A percentile compares a stretch with the other conserved stretches of the same genome.
These are phyloP conservation scores for Ganoderma lucidum DNA, from an alignment of 1,284 basidiomycete genomes.

Conservation along the genomic window DNA sequence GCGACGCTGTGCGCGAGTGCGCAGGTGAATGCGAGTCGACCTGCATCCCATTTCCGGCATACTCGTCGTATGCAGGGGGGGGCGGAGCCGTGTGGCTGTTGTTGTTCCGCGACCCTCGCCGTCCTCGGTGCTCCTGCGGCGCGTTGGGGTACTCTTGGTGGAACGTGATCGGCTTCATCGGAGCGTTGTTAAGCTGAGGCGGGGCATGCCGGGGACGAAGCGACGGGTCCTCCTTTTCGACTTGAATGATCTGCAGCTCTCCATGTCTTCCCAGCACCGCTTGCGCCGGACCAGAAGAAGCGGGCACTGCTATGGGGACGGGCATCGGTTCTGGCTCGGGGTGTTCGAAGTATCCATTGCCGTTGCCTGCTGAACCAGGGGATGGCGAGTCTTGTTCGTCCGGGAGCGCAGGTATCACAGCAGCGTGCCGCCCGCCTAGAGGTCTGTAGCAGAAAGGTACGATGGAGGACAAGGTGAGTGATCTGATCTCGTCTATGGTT, in stretches of 20 bases:
- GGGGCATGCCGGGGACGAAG: slow-evolving; percentile 30
- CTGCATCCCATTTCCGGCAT: slow-evolving; percentile 18
- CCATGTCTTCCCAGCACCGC: slow-evolving; percentile 24
- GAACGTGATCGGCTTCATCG: slow-evolving; percentile 41
- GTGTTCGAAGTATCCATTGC: slow-evolving; percentile 27
- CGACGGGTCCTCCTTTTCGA: slow-evolving; percentile 35
- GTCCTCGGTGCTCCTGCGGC: slow-evolving; percentile 29
- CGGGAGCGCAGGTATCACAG: slow-evolving; percentile 77
- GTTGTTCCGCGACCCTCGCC: slow-evolving; percentile 33
- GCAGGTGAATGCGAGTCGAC: slow-evolving; percentile 31
- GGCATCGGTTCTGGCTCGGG: slow-evolving; percentile 9
- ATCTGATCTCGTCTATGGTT: slow-evolving; percentile 16
- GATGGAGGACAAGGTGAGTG: slow-evolving; percentile 24
- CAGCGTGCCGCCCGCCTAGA: slow-evolving; percentile 78
- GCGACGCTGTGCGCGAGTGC: slow-evolving; percentile 33
- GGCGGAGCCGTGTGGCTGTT: slow-evolving; percentile 28
- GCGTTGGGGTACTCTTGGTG: slow-evolving; percentile 41
- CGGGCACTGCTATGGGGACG: slow-evolving; percentile 6
- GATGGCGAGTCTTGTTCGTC: slow-evolving; percentile 65
- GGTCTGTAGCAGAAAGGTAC: slow-evolving; percentile 51
- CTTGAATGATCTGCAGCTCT: slow-evolving; percentile 42
- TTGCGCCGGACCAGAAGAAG: slow-evolving; percentile 21
- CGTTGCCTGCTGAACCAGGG: slow-evolving; percentile 17
- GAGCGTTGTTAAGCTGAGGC: slow-evolving; percentile 20
- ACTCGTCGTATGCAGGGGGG: slow-evolving; percentile 36